A percentile compares a stretch with the other conserved stretches of the same genome.
phyloP scores from a whole-genome alignment of 2,329 filamentous ascomycete genomes.

The Fusarium verticillioides region DNA sequence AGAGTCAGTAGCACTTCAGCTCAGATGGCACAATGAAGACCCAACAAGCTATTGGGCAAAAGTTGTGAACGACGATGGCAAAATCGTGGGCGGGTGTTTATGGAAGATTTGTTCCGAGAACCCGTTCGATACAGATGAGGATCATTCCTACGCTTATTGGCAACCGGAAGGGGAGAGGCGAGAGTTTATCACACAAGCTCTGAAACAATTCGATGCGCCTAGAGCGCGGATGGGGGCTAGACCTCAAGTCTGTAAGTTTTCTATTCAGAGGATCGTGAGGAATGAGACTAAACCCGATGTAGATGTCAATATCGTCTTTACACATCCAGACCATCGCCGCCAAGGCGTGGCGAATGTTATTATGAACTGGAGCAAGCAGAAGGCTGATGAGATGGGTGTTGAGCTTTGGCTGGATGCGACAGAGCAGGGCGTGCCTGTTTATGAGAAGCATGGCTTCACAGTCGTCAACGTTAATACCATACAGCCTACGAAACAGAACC shows the following conservation, averaged over 20 bases:
- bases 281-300: not conserved
- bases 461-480: slow-evolving; percentile 25
- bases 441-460: slow-evolving; percentile 38
- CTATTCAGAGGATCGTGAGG: not conserved
- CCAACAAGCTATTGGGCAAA: slow-evolving; percentile 33
- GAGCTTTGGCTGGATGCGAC: slow-evolving; percentile 42
- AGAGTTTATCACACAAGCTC: slow-evolving; percentile 30
- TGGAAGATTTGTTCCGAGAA: slow-evolving; percentile 33
- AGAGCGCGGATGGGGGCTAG: slow-evolving; percentile 30
- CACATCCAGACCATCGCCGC: slow-evolving; percentile 35
- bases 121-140: slow-evolving; percentile 20
- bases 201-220: slow-evolving; percentile 32
- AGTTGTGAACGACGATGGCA: slow-evolving; percentile 27
- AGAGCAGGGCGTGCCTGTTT: slow-evolving; percentile 34
- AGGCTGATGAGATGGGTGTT: slow-evolving; percentile 40
- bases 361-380: slow-evolving; percentile 37
- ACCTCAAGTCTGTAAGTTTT: slow-evolving; percentile 37
- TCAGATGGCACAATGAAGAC: slow-evolving; percentile 30
- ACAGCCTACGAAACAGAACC: slow-evolving; percentile 11
- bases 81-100: slow-evolving; percentile 36
- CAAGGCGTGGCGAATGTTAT: slow-evolving; percentile 39
- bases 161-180: slow-evolving; percentile 33
- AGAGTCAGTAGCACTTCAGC: not conserved
- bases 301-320: slow-evolving; percentile 40
- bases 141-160: slow-evolving; percentile 29